Evolutionary conservation across 192 early-diverging fungal genomes (phyloP).

Genomic region (Dissophora ornata): DNA sequence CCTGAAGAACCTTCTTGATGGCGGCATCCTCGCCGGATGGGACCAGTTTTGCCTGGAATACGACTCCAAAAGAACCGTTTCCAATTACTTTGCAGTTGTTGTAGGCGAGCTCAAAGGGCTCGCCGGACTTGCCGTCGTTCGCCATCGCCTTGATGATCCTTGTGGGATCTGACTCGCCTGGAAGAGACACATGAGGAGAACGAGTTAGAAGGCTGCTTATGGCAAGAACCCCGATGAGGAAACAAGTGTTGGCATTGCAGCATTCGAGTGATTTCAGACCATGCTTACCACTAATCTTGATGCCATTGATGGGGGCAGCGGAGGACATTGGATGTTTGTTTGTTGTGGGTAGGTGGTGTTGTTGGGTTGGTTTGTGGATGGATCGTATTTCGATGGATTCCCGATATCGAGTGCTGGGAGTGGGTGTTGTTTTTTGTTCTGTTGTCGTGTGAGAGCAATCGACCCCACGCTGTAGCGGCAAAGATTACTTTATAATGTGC

Average conservation of each 20-base stretch:
- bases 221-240: background rate
- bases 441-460: constrained; percentile 2
- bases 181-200: background rate
- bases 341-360: background rate
- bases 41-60: constrained; percentile 92
- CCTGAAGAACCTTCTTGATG: constrained; percentile 98
- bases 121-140: constrained; percentile 87
- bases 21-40: constrained; percentile 84
- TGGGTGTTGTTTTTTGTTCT: background rate
- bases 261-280: too few species aligned
- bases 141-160: constrained; percentile 83
- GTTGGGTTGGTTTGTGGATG: background rate
- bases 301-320: constrained; percentile 48
- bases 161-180: constrained; percentile 65
- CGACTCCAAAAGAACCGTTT: constrained; percentile 98
- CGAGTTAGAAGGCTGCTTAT: background rate
- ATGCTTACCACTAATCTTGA: constrained; percentile 56
- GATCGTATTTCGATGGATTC: too few species aligned
- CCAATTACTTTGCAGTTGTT: constrained; percentile 94
- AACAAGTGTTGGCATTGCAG: background rate
- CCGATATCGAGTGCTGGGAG: too few species aligned
- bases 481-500: too few species aligned
- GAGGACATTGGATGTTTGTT: constrained; percentile 34
- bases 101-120: constrained; percentile 89
- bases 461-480: too few species aligned